phyloP scores from a whole-genome alignment of 2,329 filamentous ascomycete species.

The Aspergillus sp. region DNA sequence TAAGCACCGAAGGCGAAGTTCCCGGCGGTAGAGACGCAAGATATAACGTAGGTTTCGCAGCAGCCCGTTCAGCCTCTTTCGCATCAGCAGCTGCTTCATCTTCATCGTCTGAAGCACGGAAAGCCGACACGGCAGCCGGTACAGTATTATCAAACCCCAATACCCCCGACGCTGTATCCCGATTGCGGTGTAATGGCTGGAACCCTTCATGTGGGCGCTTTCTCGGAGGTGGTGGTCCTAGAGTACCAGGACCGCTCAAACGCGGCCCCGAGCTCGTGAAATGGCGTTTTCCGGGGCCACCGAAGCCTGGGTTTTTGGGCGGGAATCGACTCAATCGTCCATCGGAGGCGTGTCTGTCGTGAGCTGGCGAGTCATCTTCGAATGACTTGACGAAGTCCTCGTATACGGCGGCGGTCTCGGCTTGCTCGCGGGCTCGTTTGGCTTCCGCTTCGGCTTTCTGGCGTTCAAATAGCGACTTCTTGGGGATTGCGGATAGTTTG shows the following conservation, averaged over 20 bases:
- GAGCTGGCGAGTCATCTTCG: conserved; percentile 44
- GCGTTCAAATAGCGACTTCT: conserved; percentile 84
- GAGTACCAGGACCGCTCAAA: conserved; percentile 52
- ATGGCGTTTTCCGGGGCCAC: conserved; percentile 61
- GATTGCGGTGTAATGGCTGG: conserved; percentile 40
- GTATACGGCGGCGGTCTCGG: conserved; percentile 83
- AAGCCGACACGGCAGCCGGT: conserved; percentile 38
- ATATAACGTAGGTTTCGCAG: conserved; percentile 58
- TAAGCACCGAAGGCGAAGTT: conserved; percentile 53
- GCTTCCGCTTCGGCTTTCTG: conserved; percentile 88
- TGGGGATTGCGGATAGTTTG: conserved; percentile 77
- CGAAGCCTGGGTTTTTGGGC: conserved; percentile 38
- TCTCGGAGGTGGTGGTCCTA: conserved; percentile 48
- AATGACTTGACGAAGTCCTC: conserved; percentile 81
- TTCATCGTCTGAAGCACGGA: conserved; percentile 48
- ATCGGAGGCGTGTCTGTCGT: conserved; percentile 23
- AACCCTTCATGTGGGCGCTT: conserved; percentile 50
- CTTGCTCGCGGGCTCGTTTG: conserved; percentile 79
- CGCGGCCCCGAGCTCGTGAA: conserved; percentile 53
- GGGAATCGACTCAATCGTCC: conserved; percentile 30
- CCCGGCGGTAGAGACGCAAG: conserved; percentile 57
- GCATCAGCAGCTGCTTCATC: conserved; percentile 43
- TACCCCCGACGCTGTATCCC: conserved; percentile 41
- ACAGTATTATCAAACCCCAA: conserved; percentile 43
- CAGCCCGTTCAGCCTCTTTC: conserved; percentile 49